Conservation (phyloP, 495 filamentous ascomycete genomes). For the Lophium mytilinum region DNA sequence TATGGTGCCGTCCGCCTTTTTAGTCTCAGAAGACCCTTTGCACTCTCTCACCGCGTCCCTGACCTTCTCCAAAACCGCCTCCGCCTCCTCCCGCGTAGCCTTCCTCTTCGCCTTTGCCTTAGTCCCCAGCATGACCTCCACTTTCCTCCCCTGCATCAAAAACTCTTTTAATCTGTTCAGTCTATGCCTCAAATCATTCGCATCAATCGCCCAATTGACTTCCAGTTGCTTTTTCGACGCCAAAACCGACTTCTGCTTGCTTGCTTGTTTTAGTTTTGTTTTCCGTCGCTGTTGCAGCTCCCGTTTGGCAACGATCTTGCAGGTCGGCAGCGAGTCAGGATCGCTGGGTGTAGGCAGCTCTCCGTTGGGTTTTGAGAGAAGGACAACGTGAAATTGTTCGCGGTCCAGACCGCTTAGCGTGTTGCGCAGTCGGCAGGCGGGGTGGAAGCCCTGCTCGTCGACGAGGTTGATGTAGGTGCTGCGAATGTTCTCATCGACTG, state of each 20-base stretch:
- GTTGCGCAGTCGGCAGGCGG: conserved; percentile 34
- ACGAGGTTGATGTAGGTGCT: conserved; percentile 43
- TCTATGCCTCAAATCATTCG: conserved; percentile 30
- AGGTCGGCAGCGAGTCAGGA: conserved; percentile 43
- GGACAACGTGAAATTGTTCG: conserved; percentile 46
- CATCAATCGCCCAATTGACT: conserved; percentile 73
- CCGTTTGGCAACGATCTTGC: conserved; percentile 54
- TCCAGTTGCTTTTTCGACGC: conserved; percentile 60
- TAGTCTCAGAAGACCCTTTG: not conserved
- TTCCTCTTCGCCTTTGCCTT: not conserved
- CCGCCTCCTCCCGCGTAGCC: not conserved
- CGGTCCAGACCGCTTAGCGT: conserved; percentile 45
- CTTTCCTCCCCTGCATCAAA: conserved; percentile 31
- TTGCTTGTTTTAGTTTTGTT: conserved; percentile 31
- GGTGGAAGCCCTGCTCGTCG: conserved; percentile 42
- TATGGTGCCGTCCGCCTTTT: not conserved
- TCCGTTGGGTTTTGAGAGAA: conserved; percentile 38
- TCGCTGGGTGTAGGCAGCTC: conserved; percentile 4
- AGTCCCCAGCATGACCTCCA: conserved; percentile 30
- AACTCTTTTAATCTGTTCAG: conserved; percentile 27
- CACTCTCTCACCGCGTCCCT: not conserved
- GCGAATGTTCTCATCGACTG: conserved; percentile 25
- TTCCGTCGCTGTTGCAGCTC: conserved; percentile 29
- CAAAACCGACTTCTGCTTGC: conserved; percentile 16
- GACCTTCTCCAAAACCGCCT: not conserved